phyloP scores from a whole-genome alignment of 1,139 yeast species.

The Meyerozyma sp. region DNA sequence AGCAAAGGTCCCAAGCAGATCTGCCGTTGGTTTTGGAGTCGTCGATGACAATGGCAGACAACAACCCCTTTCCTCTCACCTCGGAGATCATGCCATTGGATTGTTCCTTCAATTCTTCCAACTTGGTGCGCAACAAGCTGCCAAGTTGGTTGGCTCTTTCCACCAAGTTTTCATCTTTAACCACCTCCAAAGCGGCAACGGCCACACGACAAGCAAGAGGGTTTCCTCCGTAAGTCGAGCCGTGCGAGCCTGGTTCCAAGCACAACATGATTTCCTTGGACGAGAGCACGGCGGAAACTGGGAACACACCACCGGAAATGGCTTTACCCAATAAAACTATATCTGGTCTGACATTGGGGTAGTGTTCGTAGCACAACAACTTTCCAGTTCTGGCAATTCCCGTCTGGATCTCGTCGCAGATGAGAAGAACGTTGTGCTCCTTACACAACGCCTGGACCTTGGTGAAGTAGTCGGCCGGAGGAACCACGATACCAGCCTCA shows the following conservation, averaged over 20 bases:
- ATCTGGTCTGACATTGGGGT: slow-evolving; percentile 75
- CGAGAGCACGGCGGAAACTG: slow-evolving; percentile 87
- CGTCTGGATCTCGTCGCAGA: slow-evolving; percentile 96
- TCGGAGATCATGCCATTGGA: slow-evolving; percentile 76
- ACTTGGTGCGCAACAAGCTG: slow-evolving; percentile 59
- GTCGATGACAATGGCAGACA: slow-evolving; percentile 90
- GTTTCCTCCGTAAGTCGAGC: slow-evolving; percentile 97
- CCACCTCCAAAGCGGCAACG: slow-evolving; percentile 88
- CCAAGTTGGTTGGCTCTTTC: slow-evolving; percentile 77
- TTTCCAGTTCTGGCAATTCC: slow-evolving; percentile 98
- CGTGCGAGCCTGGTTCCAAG: slow-evolving; percentile 94
- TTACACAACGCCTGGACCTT: slow-evolving; percentile 72
- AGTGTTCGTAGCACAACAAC: slow-evolving; percentile 87
- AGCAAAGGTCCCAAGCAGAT: slow-evolving; percentile 94
- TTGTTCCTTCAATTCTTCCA: slow-evolving; percentile 53
- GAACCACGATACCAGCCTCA: slow-evolving; percentile 97
- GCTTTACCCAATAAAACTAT: slow-evolving; percentile 89
- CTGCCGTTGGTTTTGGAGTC: slow-evolving; percentile 79
- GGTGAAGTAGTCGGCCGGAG: slow-evolving; percentile 75
- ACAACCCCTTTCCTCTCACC: slow-evolving; percentile 88
- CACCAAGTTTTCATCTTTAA: slow-evolving; percentile 79
- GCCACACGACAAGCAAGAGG: slow-evolving; percentile 94
- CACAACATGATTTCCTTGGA: slow-evolving; percentile 86
- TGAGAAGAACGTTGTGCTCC: slow-evolving; percentile 77
- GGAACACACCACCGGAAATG: slow-evolving; percentile 90